phyloP scores from a whole-genome alignment of 352 stramenopile genomes.

The Phytophthora europaea region DNA sequence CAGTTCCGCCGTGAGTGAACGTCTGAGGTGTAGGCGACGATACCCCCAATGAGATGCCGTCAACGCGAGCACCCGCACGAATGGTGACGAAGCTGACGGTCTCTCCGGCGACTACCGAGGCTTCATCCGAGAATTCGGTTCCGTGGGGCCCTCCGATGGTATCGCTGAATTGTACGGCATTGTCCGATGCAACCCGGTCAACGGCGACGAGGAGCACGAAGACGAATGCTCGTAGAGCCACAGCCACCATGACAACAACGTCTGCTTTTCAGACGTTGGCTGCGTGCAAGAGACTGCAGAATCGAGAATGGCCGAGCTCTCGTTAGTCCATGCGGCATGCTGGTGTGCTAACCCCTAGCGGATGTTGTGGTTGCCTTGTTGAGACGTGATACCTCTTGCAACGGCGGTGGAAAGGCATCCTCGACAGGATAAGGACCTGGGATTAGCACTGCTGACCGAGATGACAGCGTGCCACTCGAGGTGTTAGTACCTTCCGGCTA shows the following conservation, averaged over 20 bases:
- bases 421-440: neutral
- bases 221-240: neutral
- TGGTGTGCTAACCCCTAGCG: neutral
- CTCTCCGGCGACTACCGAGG: conserved; percentile 11
- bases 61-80: conserved; percentile 9
- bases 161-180: conserved; percentile 7
- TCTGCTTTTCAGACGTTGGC: neutral
- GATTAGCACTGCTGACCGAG: conserved; percentile 2
- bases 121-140: conserved; percentile 13
- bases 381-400: conserved; percentile 5
- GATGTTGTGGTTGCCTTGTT: conserved; percentile 6
- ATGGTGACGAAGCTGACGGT: conserved; percentile 10
- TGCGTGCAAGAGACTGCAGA: neutral
- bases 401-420: conserved; percentile 5
- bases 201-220: neutral
- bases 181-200: neutral
- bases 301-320: neutral
- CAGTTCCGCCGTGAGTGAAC: conserved; percentile 9
- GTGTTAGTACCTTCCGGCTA: conserved; percentile 6
- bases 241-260: neutral
- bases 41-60: conserved; percentile 11
- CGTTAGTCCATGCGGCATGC: neutral
- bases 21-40: conserved; percentile 8
- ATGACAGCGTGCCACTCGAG: neutral
- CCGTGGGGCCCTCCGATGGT: conserved; percentile 17